Evolutionary conservation across 139 green algal species (phyloP).

Genomic region (Auxenochlorella pyrenoidosa): DNA sequence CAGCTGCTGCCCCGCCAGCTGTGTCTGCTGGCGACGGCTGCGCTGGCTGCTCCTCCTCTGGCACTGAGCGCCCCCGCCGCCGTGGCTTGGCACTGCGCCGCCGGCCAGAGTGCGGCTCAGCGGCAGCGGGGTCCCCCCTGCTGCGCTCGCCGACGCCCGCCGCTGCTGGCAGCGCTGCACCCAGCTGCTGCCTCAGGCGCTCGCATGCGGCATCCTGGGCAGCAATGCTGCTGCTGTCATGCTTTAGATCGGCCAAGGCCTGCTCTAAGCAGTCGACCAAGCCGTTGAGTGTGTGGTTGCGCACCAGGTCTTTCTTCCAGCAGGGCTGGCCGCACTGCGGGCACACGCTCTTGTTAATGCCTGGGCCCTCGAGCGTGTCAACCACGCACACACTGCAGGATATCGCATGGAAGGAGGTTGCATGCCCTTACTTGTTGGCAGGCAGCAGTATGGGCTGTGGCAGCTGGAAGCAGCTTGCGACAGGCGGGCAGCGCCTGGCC

Average conservation of each 20-base stretch:
- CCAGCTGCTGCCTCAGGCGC: neutral
- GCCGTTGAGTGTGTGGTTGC: conserved; percentile 48
- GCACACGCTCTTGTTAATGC: conserved; percentile 71
- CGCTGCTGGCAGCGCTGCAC: neutral
- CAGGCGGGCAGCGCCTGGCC: neutral
- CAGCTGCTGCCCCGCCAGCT: neutral
- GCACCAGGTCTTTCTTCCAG: conserved; percentile 71
- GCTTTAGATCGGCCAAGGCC: no score
- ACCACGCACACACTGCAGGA: conserved; percentile 63
- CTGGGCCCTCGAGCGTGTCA: conserved; percentile 63
- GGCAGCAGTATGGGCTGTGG: neutral
- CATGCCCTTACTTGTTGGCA: neutral
- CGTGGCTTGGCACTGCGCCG: conserved; percentile 1
- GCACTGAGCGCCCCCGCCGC: neutral
- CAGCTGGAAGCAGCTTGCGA: conserved; percentile 4
- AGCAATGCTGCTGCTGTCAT: no score
- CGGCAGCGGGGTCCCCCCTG: neutral
- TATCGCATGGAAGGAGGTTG: no score
- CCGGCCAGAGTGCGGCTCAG: neutral
- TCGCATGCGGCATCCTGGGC: neutral
- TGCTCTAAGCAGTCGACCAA: conserved; percentile 28
- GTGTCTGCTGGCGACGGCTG: neutral
- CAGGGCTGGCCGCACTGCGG: conserved; percentile 58
- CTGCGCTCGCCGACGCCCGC: neutral
- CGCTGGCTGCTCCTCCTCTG: neutral